Evolutionary conservation across 208 protist species (phyloP), one percentile per base, ranked within the genome.

Genomic region (Novymonas esmeraldas): DNA sequence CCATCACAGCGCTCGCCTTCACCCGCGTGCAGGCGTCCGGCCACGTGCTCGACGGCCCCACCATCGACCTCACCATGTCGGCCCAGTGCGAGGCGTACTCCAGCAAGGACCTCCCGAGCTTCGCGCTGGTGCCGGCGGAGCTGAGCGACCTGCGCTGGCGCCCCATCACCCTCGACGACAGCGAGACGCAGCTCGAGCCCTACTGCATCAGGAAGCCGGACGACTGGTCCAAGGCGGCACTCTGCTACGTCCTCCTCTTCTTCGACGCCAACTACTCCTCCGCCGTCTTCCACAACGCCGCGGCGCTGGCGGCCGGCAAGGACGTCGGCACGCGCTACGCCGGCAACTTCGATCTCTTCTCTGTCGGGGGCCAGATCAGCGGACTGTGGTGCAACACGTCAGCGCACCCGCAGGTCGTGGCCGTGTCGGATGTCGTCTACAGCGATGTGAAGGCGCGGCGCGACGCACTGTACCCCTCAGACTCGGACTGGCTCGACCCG

Each of bases 71-170:
- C 65, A 84, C 82, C 10, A 77, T 81, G 79, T 31, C 65, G 4
- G 67, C 81, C 18, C 62, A 70, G 36, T 93, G 90, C 64, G 65
- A 38, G 5, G 68, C 68, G 1, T 85, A 87, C 68, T 38, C 50
- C 2, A 69, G 51, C 33, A 65, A 78, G 22, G 59, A 69, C 26
- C 63, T 63, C 13, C 90, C 90, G 0, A 87, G 85, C 39, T 95
- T 95, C 67, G 84, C 48, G 1, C 49, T 87, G 1, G 68, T 95
- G 22, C 85, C 90, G 1, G 81, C 90, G 0, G n/a, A 58, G 24
- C 77, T 95, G 18, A 61, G 28, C 38, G 90, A 95, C 71, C 24
- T 93, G 24, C 87, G 90, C 29, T 95, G 90, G 85, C 83, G 90
- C 9, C 85, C 80, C 22, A 68, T 95, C 59, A 93, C 87, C 28